Evolutionary conservation across 768 basidiomycete species (phyloP), one percentile per base, ranked within the genome.

Genomic region (Termitomyces sp.): DNA sequence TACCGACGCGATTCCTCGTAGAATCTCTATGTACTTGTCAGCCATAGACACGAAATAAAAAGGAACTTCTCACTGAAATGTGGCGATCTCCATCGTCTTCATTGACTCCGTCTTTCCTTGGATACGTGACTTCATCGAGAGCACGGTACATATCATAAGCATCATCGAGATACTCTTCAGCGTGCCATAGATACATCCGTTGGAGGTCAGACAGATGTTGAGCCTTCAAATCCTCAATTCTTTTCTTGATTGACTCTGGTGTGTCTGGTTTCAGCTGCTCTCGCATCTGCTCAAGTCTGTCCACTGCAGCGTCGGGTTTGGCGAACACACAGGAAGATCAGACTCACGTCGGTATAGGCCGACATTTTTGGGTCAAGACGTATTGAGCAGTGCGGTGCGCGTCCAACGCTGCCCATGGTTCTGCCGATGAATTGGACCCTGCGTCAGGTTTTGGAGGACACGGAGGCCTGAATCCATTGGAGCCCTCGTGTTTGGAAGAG

Each of bases 291-390:
- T 74, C 67, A 9, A 78, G 60, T 22, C 76, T 78, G 44, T 36
- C 24, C 34, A 31, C 33, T 45, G 49, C 26, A 31, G 44, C 24
- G 46, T 44, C 51, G 45, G 13, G 31, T 51, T 22, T 26, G 41
- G 2, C 31, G 22, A 41, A 8, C 41, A 13, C 36, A 39, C 9
- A 18, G 12, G 24, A 5, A 20, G 31, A 18, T 28, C 22, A 37
- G 7, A 60, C 75, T 57, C 65, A 80, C 81, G 72, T 68, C 47
- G 78, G 76, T 9, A 79, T 69, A 10, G 68, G 66, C 46, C 69
- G 55, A 41, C 75, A 73, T 52, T 73, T 77, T 53, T 72, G 69
- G 9, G 72, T 72, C 24, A 82, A 62, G 22, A 79, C 66, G 60
- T 69, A 80, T 55, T 73, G 68, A 0, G 76, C 77, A 24, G 66